Percentiles rank a stretch among this genome's conserved stretches.
These are phyloP conservation scores for Fragaria vesca DNA, from an alignment of 306 rosid species.

Conservation along the genomic window DNA sequence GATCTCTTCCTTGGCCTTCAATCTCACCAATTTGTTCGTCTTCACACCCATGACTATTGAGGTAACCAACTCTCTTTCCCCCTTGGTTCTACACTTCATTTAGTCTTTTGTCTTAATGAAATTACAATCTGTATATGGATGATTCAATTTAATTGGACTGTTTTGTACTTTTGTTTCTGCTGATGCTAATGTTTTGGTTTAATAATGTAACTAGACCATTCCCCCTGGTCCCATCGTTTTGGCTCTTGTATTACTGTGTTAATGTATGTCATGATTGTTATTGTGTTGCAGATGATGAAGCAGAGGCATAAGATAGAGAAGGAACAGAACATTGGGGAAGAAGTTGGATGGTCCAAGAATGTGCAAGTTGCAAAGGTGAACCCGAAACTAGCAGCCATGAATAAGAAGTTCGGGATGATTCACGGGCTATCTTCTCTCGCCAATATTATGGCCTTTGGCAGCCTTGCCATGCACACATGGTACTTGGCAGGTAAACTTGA, in stretches of 20 bases:
- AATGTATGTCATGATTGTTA: slow-evolving; percentile 11
- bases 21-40: slow-evolving; percentile 77
- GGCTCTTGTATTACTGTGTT: neutral
- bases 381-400: slow-evolving; percentile 91
- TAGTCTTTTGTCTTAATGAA: too few species aligned
- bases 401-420: slow-evolving; percentile 98
- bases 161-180: too few species aligned
- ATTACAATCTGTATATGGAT: neutral
- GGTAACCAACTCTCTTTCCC: slow-evolving; percentile 34
- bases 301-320: slow-evolving; percentile 96
- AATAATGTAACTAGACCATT: neutral
- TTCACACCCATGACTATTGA: slow-evolving; percentile 96
- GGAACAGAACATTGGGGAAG: slow-evolving; percentile 78
- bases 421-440: slow-evolving; percentile 97
- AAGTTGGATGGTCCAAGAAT: slow-evolving; percentile 92
- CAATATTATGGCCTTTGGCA: slow-evolving; percentile 84
- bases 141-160: neutral
- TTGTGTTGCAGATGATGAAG: slow-evolving; percentile 79
- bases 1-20: slow-evolving; percentile 80
- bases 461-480: slow-evolving; percentile 98
- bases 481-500: slow-evolving; percentile 85
- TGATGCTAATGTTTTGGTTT: neutral
- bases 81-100: neutral
- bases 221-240: neutral
- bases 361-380: slow-evolving; percentile 83